These are phyloP conservation scores for Shiraia bambusicola DNA, from an alignment of 2,329 filamentous ascomycete genomes.

Conservation along the genomic window DNA sequence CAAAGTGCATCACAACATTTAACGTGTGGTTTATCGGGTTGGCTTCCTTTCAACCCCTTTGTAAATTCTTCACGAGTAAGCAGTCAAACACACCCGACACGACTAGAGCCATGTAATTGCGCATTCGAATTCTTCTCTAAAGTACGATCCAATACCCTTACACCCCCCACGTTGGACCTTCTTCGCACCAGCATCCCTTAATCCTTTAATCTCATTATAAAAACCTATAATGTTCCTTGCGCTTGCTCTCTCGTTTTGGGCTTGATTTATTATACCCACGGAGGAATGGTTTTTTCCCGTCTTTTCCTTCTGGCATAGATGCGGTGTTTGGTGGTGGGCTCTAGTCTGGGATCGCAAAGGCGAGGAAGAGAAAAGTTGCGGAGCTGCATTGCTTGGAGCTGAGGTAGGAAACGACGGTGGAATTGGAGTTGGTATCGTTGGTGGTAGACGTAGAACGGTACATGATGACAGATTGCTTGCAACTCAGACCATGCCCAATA, in stretches of 20 bases:
- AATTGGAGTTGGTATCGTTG: too few relatives aligned
- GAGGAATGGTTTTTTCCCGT: neutral
- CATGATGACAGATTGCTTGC: neutral
- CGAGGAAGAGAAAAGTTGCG: neutral
- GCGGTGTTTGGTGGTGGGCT: neutral
- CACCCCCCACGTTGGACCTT: too few relatives aligned
- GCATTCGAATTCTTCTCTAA: neutral
- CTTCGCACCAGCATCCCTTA: too few relatives aligned
- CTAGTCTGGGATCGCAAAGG: neutral
- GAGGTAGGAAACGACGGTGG: neutral
- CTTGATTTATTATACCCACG: constrained; percentile 1
- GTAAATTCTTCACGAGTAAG: too few relatives aligned
- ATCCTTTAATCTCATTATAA: neutral
- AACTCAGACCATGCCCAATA: too few relatives aligned
- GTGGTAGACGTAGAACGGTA: too few relatives aligned
- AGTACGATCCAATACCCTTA: constrained; percentile 2
- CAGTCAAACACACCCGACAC: neutral
- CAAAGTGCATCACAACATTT: too few relatives aligned
- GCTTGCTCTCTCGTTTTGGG: neutral
- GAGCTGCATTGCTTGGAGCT: neutral
- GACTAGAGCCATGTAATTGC: neutral
- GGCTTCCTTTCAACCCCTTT: too few relatives aligned
- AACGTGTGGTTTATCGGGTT: too few relatives aligned
- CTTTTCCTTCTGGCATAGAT: neutral
- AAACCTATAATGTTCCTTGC: neutral